Base-by-base conservation (phyloP, 257 asterid species). In the Lycium barbarum region DNA sequence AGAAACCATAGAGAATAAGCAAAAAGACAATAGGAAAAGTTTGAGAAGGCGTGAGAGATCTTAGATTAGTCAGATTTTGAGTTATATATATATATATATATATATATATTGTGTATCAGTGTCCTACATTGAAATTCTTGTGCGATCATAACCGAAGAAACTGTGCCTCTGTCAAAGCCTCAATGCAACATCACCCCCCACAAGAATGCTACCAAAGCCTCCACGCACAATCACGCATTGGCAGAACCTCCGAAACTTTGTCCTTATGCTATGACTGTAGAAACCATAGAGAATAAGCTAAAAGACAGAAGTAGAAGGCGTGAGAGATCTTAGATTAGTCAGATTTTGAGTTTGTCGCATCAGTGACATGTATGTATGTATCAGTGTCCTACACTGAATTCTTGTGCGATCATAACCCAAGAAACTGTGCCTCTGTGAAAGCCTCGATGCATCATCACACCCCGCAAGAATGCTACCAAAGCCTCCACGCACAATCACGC, bases 151-250 rank as follows among this genome's bases (percentile, higher is more conserved):
- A 59, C 65, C 63, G 12, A n/a, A 18, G 33, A 59, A 17, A 2
- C 22, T 58, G 22, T 6, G 43, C n/a, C 40, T 3, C 72, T 11
- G n/a, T 65, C 45, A 65, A 65, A 66, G 47, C 70, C 40, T 33
- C 47, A 11, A 33, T 3, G 11, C 47, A 36, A 18, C 66, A 59
- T 59, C 66, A 59, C 66, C 18, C 10, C 63, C 73, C 20, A 0
- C 47, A 33, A 33, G 73, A 66, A 66, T 66, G 73, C 47, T 66
- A 33, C 47, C 73, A 66, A 33, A 26, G 40, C 71, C 71, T 63
- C 40, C 40, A 63, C 7, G 40, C 7, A 1, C 20, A 45, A 66
- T 35, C 47, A 13, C 43, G 18, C 20, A 66, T 38, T 15, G 5
- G 5, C 73, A 66, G 5, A 66, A 66, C n/a, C n/a, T 33, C 17